Evolutionary conservation across 2,329 filamentous ascomycete genomes (phyloP), one percentile per base, ranked within the genome.

Genomic region (Exophiala sp.): DNA sequence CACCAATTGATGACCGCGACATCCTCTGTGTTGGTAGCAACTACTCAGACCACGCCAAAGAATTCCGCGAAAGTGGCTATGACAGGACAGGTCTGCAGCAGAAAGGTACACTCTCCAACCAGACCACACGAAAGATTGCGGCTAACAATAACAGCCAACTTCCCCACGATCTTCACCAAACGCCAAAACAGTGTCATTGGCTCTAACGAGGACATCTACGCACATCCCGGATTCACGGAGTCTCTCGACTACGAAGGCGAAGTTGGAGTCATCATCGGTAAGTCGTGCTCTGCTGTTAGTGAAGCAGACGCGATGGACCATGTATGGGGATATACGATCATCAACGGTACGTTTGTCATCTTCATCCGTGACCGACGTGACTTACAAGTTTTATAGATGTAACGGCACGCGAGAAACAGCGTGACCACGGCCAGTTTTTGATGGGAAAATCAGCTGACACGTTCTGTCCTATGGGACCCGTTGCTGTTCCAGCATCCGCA

Each of bases 371-470:
- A 18, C 16, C 16, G 16, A 18, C 16, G 16, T 18, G 16, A 18
- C 16, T 18, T 18, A 18, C 16, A 18, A 18, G 3, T 18, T 0
- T 72, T 74, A 0, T 73, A 80, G 0, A 83, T 45, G 69, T 82
- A 11, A 80, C 79, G 0, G 77, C 78, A 0, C 67, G 80, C 9
- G 76, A 77, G 38, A 59, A 72, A 58, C 80, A 83, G 63, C 65
- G 77, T 16, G 78, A 83, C 43, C 80, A 83, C 55, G 81, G 82
- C 62, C 81, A 83, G 55, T 83, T 82, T 62, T 82, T 76, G 50
- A 75, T 83, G 44, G 80, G 80, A 72, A 83, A 83, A 62, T 79
- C 75, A 0, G 66, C 73, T 0, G 78, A 83, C 61, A 80, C 77
- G 0, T 82, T 77, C 58, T 82, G 78, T 57, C 79, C 79, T 0